Base-by-base conservation (phyloP, 2,329 filamentous ascomycete genomes). In the Furcasterigmium sp. region DNA sequence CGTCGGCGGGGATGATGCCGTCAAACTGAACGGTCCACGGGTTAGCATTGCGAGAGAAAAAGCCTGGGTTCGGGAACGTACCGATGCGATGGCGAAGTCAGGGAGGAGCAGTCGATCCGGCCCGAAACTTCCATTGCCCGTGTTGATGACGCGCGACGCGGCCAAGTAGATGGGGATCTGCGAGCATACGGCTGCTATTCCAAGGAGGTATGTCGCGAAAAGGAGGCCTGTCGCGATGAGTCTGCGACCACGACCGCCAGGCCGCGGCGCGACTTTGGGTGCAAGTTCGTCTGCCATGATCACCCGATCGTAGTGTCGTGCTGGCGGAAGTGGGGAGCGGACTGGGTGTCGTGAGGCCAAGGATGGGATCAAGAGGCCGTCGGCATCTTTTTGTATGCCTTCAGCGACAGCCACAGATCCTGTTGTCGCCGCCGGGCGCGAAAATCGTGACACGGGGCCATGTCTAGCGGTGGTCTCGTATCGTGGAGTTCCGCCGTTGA, bases 1-100 rank as follows among this genome's bases (percentile, higher is more conserved):
- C 14, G 3, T 38, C 38, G 8, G 41, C 43, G 28, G 41, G 23
- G 10, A 48, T 13, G 39, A 50, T 48, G 28, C 46, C 48, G 21
- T 46, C 21, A 13, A 50, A 50, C 46, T 49, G 37, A 9, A 8
- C 2, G 2, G 4, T 15, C 10, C 19, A 37, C 26, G 6, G 30
- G 32, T 21, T 13, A 30, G 6, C 20, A 11, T 13, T 13, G n/a
- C 10, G 8, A 21, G 32, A 9, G 30, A 3, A 2, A 3, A 5
- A 1, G 15, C 15, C 7, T 8, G 17, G 17, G 10, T 17, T 13
- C 18, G 15, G 9, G 13, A 25, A 41, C 39, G 17, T 7, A 46
- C 46, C 41, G 41, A 17, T 2, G 48, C 21, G 19, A 46, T 39
- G 13, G 44, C 39, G 2, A 50, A 14, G 4, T 37, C 32, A 5